These are phyloP conservation scores for Jatropha multifida DNA, from an alignment of 441 rosid genomes.

Conservation along the genomic window DNA sequence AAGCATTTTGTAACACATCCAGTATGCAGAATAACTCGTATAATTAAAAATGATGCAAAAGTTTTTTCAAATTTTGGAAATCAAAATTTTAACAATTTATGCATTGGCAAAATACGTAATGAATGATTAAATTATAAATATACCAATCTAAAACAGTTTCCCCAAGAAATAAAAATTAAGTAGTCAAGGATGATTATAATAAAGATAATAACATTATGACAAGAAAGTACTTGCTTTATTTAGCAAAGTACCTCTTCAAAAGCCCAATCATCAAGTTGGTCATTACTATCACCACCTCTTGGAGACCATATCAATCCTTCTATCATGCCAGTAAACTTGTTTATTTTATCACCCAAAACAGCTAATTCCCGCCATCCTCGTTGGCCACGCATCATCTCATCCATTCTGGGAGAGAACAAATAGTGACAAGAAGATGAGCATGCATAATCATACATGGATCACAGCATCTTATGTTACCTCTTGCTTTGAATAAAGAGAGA, in stretches of 20 bases:
- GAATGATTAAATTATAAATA: background rate
- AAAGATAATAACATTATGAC: background rate
- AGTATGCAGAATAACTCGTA: too few relatives aligned
- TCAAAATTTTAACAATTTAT: too few relatives aligned
- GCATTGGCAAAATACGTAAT: background rate
- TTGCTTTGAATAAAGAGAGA: background rate
- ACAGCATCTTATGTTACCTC: background rate
- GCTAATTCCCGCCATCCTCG: conserved; percentile 97
- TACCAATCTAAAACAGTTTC: too few relatives aligned
- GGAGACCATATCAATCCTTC: conserved; percentile 98
- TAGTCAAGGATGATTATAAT: background rate
- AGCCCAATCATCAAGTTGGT: conserved; percentile 65
- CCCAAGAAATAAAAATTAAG: background rate
- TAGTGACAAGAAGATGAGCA: background rate
- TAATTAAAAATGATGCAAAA: too few relatives aligned
- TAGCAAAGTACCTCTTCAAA: conserved; percentile 65
- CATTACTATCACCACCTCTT: conserved; percentile 46
- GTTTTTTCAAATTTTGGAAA: too few relatives aligned
- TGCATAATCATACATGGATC: background rate
- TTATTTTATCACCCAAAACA: conserved; percentile 73
- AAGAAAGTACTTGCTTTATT: background rate
- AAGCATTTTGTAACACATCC: too few relatives aligned
- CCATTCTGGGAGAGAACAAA: conserved; percentile 59
- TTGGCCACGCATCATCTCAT: conserved; percentile 99
- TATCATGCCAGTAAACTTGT: conserved; percentile 86